A percentile compares a stretch with the other conserved stretches of the same genome.
Conservation (phyloP, 768 basidiomycete genomes). For the Termitomyces sp. region DNA sequence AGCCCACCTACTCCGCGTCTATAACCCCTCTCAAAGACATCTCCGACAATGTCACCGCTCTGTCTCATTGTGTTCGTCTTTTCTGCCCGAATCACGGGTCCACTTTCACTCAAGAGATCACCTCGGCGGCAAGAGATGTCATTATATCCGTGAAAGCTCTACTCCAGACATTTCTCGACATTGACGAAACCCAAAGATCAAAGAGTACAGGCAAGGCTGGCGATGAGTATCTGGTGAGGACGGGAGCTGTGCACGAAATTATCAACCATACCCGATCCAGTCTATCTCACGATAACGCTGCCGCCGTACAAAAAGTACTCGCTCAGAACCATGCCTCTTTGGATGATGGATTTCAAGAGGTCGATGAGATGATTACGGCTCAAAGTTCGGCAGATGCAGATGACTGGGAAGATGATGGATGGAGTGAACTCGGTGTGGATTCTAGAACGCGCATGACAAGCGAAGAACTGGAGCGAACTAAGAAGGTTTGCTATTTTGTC, state of each 20-base stretch:
- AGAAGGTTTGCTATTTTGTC: conserved; percentile 44
- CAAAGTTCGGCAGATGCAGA: conserved; percentile 35
- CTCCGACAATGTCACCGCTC: conserved; percentile 43
- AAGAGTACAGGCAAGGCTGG: conserved; percentile 23
- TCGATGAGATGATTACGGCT: conserved; percentile 51
- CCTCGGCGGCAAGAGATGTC: conserved; percentile 37
- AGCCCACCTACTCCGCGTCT: conserved; percentile 51
- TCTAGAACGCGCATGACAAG: conserved; percentile 42
- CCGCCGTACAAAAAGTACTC: conserved; percentile 57
- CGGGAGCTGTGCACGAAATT: conserved; percentile 60
- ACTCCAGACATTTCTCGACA: conserved; percentile 39
- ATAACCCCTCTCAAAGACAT: conserved; percentile 54
- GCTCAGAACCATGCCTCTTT: conserved; percentile 52
- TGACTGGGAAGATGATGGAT: conserved; percentile 62
- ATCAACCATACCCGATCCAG: conserved; percentile 52
- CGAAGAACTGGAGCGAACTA: conserved; percentile 54
- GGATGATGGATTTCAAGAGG: conserved; percentile 59
- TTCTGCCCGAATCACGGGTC: conserved; percentile 45
- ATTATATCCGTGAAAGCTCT: conserved; percentile 45
- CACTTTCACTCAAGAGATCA: conserved; percentile 45
- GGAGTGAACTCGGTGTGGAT: conserved; percentile 64
- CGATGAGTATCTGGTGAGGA: conserved; percentile 55
- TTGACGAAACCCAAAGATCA: conserved; percentile 24
- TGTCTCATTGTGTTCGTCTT: conserved; percentile 49
- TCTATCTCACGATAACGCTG: conserved; percentile 54